Base-by-base conservation (phyloP, 164 flowering plant genomes). In the Berberis thunbergii region DNA sequence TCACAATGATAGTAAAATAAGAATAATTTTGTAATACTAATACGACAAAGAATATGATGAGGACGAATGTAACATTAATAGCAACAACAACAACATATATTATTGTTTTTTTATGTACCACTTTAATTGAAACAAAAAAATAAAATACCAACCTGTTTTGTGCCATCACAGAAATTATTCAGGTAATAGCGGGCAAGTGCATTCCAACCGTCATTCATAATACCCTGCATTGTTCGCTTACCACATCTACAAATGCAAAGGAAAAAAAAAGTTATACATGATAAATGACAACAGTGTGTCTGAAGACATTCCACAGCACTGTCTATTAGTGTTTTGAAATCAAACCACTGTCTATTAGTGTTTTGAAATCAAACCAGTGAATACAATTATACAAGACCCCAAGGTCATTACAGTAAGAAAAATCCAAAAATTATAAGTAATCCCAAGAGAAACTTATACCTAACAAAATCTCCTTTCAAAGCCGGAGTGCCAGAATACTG, bases 401-500 rank as follows among this genome's bases (percentile, higher is more conserved):
- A 26, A 26, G 26, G 26, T 26, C 26, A 0, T 26, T 26, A 26
- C 12, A 3, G 55, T 52, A 45, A 10, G 44, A 7, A 54, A 49
- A 8, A 10, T 40, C 38, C 48, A 55, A 53, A 54, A 62, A 44
- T 9, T n/a, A 49, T 0, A 42, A 52, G n/a, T 52, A 52, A 26
- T 62, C 54, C 44, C 55, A 4, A 59, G 42, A 59, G 26, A 26
- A 26, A 26, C 26, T 8, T 57, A 59, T 40, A 93, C 97, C 97
- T 89, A 56, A 91, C 97, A 83, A 87, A 91, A 71, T 94, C 97
- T 73, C 99, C 97, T 79, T 94, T 94, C 68, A 94, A 69, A 64
- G 99, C 99, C 49, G 96, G 93, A 68, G 99, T 94, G 57, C 99
- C 99, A 69, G 97, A 86, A 72, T 94, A 94, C 65, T 94, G 99